Base-by-base conservation (phyloP, 306 rosid species). In the Senna tora region DNA sequence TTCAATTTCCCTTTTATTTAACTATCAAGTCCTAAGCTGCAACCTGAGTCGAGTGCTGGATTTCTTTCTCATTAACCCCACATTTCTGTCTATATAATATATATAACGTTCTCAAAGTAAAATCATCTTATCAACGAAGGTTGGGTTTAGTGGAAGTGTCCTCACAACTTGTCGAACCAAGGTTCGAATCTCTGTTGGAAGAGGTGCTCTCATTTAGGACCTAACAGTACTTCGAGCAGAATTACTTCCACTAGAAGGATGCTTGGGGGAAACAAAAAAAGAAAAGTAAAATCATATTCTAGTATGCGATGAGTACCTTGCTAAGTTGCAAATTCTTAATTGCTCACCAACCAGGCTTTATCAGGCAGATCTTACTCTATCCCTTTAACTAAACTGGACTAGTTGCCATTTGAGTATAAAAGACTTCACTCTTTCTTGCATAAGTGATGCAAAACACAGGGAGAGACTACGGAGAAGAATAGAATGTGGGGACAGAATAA, bases 401-500 rank as follows among this genome's bases (percentile, higher is more conserved):
- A 50, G 33, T 39, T 77, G 56, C 14, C 25, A 49, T 49, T 59
- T 61, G n/a, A 38, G 19, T 36, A 15, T 43, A 62, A 62, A 20
- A 38, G 76, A 63, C 55, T 17, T 50, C 4, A 1, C 55, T 6
- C 9, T 43, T 50, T 50, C 55, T 50, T 5, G 55, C 21, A 16
- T 50, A 50, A 50, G 25, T 16, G 55, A 7, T 50, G 55, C 55
- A 16, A 10, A 50, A 50, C 11, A 50, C 0, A 17, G 25, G 4
- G 16, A 43, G 11, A 50, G 17, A 50, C 25, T 45, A 1, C 4
- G 55, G 9, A 16, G 21, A 17, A 50, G 55, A 50, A 50, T 6
- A 4, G 22, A 7, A 17, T 50, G 55, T 0, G 25, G 22, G 25
- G 22, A n/a, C 11, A n/a, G 9, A 15, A 5, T 15, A 5, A 15